phyloP scores from a whole-genome alignment of 495 filamentous ascomycete genomes.

The Aspergillus bridgeri region DNA sequence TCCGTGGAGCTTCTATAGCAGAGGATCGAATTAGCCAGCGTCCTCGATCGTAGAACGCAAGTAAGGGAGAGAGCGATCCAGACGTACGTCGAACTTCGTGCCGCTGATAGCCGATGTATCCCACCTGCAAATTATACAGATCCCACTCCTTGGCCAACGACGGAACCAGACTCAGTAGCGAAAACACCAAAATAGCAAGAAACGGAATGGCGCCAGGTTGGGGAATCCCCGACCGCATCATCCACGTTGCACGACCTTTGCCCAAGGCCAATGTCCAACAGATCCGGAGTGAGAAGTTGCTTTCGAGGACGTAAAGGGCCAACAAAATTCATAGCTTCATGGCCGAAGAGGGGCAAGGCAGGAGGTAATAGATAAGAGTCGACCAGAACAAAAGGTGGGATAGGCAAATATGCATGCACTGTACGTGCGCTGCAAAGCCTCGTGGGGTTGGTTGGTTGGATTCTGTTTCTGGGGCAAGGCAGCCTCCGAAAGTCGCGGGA shows the following conservation, averaged over 20 bases:
- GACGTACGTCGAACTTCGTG: constrained; percentile 30
- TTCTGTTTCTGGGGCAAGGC: background rate
- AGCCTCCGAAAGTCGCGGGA: background rate
- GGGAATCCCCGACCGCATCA: constrained; percentile 39
- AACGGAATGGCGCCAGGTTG: constrained; percentile 41
- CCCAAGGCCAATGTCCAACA: constrained; percentile 6
- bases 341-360: constrained; percentile 6
- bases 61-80: background rate
- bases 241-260: constrained; percentile 19
- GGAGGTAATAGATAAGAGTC: background rate
- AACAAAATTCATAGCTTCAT: constrained; percentile 13
- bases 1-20: constrained; percentile 16
- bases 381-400: background rate
- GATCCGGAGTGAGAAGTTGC: background rate
- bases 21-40: constrained; percentile 1
- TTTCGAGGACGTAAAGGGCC: background rate
- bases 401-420: background rate
- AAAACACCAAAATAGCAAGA: constrained; percentile 35
- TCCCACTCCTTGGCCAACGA: constrained; percentile 31
- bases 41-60: background rate
- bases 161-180: constrained; percentile 35
- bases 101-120: constrained; percentile 27
- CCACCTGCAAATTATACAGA: constrained; percentile 28
- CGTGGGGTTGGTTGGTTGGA: background rate
- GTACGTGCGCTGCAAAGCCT: background rate